A percentile compares a stretch with the other conserved stretches of the same genome.
Evolutionary conservation across 164 flowering plant genomes (phyloP).

Genomic region (Taxillus chinensis): DNA sequence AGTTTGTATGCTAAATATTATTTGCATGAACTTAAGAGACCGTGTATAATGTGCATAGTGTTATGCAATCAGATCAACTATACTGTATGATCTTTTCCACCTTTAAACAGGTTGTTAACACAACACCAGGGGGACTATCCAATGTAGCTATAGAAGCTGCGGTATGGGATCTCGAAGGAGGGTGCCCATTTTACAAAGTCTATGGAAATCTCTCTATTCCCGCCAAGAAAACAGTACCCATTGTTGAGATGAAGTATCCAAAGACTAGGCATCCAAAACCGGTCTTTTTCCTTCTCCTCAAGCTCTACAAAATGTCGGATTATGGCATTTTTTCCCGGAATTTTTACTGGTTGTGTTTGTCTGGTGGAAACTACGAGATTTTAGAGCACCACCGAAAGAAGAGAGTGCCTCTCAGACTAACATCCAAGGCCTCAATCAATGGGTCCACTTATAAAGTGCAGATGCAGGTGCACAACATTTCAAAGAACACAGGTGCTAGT

Average conservation of each 20-base stretch:
- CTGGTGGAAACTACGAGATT: slow-evolving; percentile 76
- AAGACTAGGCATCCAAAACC: slow-evolving; percentile 62
- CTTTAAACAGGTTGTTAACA: slow-evolving; percentile 66
- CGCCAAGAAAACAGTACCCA: slow-evolving; percentile 44
- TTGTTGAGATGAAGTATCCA: slow-evolving; percentile 73
- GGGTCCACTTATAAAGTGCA: slow-evolving; percentile 66
- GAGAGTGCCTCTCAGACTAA: slow-evolving; percentile 61
- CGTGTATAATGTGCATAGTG: too few species aligned
- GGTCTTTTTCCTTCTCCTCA: slow-evolving; percentile 86
- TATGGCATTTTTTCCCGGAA: slow-evolving; percentile 63
- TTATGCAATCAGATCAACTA: too few species aligned
- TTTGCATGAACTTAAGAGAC: too few species aligned
- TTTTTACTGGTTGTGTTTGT: slow-evolving; percentile 86
- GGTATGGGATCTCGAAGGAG: slow-evolving; percentile 90
- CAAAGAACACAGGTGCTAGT: slow-evolving; percentile 31
- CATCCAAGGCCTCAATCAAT: slow-evolving; percentile 31
- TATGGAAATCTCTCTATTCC: slow-evolving; percentile 49
- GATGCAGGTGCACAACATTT: slow-evolving; percentile 53
- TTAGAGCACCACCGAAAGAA: slow-evolving; percentile 69
- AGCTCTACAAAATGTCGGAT: slow-evolving; percentile 65
- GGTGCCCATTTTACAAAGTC: slow-evolving; percentile 62
- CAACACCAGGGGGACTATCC: slow-evolving; percentile 52
- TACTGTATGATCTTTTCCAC: too few species aligned
- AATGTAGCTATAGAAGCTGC: slow-evolving; percentile 78
- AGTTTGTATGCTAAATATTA: too few species aligned